Percentiles rank a stretch among this genome's conserved stretches.
phyloP scores from a whole-genome alignment of 1,139 yeast species.

The Pichia cactophila region DNA sequence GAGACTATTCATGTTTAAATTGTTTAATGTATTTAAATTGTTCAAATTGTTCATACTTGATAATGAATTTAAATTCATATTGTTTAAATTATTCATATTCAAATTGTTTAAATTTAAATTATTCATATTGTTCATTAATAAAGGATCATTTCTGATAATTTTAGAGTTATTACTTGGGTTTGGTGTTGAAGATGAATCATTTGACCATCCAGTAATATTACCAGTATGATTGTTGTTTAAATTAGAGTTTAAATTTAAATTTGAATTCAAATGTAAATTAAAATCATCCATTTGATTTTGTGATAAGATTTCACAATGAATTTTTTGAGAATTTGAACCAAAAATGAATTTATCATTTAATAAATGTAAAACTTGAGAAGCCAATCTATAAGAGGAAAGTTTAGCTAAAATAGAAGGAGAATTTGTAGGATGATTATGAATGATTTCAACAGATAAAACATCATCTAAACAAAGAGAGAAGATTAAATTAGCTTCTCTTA shows the following conservation, averaged over 20 bases:
- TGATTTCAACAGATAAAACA: slow-evolving; percentile 46
- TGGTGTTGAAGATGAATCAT: slow-evolving; percentile 10
- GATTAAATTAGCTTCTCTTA: slow-evolving; percentile 69
- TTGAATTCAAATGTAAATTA: neutral
- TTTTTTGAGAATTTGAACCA: slow-evolving; percentile 50
- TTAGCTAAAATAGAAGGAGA: slow-evolving; percentile 45
- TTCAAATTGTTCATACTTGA: neutral
- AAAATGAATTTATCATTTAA: slow-evolving; percentile 60
- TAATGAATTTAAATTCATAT: neutral
- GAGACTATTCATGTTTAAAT: neutral
- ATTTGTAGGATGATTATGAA: slow-evolving; percentile 28
- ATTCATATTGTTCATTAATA: slow-evolving; percentile 5
- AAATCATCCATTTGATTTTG: no score
- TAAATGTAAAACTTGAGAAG: slow-evolving; percentile 62
- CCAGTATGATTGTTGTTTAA: slow-evolving; percentile 2
- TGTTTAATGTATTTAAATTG: neutral
- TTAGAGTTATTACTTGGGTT: slow-evolving; percentile 12
- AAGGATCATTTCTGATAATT: slow-evolving; percentile 10
- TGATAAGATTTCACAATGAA: slow-evolving; percentile 26
- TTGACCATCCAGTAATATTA: slow-evolving; percentile 12
- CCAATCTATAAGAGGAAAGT: slow-evolving; percentile 57
- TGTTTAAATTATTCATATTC: neutral
- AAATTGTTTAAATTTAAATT: neutral
- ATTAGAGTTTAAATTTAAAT: neutral
- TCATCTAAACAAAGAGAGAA: slow-evolving; percentile 80